phyloP scores from a whole-genome alignment of 2,329 filamentous ascomycete species.

The Penicillium sp. region DNA sequence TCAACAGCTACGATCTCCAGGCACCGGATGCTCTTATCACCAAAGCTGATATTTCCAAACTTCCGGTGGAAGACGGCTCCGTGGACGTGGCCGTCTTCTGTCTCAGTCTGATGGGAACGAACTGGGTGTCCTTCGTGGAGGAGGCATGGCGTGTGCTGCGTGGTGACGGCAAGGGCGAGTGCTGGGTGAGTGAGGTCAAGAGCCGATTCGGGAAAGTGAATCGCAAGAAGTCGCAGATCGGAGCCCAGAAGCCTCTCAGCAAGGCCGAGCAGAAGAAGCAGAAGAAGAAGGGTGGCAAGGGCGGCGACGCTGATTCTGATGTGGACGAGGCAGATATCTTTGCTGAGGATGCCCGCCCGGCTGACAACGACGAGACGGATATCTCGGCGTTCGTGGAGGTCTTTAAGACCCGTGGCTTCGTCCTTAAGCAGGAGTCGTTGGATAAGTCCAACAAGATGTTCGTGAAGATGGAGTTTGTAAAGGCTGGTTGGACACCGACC shows the following conservation, averaged over 20 bases:
- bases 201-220: conserved; percentile 71
- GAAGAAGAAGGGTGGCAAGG: conserved; percentile 43
- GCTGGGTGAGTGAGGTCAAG: conserved; percentile 98
- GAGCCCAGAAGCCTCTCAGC: conserved; percentile 39
- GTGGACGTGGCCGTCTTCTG: conserved; percentile 93
- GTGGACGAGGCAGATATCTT: conserved; percentile 55
- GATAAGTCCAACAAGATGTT: conserved; percentile 97
- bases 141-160: conserved; percentile 89
- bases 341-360: conserved; percentile 48
- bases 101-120: conserved; percentile 96
- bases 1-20: conserved; percentile 86
- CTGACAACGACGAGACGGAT: conserved; percentile 72
- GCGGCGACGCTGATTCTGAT: conserved; percentile 43
- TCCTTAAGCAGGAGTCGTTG: conserved; percentile 70
- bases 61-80: conserved; percentile 71
- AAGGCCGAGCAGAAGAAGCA: conserved; percentile 45
- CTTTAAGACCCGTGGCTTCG: conserved; percentile 75
- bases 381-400: conserved; percentile 84
- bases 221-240: conserved; percentile 43
- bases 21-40: conserved; percentile 74
- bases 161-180: conserved; percentile 78
- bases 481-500: conserved; percentile 65
- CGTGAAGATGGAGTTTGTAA: conserved; percentile 92
- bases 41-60: conserved; percentile 79
- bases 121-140: conserved; percentile 95